A percentile compares a stretch with the other conserved stretches of the same genome.
Conservation (phyloP, 305 asterid species). For the Solanum hybrid region DNA sequence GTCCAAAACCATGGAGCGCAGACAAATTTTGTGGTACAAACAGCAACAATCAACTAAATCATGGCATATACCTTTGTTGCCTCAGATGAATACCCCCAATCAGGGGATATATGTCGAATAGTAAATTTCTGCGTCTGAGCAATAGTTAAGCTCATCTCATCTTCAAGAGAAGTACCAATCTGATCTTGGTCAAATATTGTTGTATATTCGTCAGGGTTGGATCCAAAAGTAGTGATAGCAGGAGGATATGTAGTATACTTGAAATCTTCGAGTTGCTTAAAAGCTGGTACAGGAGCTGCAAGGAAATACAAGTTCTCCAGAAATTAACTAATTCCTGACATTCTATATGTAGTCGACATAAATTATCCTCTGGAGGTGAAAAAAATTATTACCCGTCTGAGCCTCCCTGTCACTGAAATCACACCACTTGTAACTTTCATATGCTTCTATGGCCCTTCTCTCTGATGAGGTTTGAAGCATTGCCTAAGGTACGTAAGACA, state of each 20-base stretch:
- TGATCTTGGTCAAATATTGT: constrained; percentile 49
- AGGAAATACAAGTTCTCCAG: constrained; percentile 20
- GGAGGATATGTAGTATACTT: constrained; percentile 31
- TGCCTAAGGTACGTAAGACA: constrained; percentile 19
- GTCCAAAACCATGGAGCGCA: neutral
- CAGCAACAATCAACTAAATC: neutral
- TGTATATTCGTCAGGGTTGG: constrained; percentile 27
- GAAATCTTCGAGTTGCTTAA: constrained; percentile 36
- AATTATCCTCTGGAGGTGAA: neutral
- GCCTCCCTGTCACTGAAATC: constrained; percentile 27
- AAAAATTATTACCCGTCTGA: constrained; percentile 37
- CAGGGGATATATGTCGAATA: constrained; percentile 77
- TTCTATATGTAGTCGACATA: constrained; percentile 6
- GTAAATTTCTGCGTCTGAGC: constrained; percentile 73
- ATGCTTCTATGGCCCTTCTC: constrained; percentile 11
- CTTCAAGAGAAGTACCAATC: constrained; percentile 39
- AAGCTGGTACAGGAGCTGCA: constrained; percentile 35
- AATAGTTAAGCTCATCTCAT: constrained; percentile 41
- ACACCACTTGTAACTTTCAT: constrained; percentile 17
- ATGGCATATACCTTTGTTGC: constrained; percentile 55
- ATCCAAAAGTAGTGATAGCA: constrained; percentile 23
- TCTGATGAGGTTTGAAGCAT: constrained; percentile 11
- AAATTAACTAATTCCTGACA: constrained; percentile 1
- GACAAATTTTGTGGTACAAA: neutral
- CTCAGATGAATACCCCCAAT: constrained; percentile 89